Percentiles rank a stretch among this genome's conserved stretches.
Conservation (phyloP, 441 rosid species). For the Erodium texanum region DNA sequence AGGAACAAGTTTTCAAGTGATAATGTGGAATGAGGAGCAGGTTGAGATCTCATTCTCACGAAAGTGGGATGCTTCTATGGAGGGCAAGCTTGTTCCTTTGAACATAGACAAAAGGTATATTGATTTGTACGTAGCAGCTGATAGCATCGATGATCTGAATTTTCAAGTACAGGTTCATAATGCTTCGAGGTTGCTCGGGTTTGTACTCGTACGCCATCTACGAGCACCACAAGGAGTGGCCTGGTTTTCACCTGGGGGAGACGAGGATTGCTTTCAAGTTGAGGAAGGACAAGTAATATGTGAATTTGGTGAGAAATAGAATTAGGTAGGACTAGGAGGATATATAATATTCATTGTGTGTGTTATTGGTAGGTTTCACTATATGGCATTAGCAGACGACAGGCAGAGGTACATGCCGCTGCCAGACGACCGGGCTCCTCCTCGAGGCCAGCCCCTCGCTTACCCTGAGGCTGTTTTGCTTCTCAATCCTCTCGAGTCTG, state of each 20-base stretch:
- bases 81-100: conserved; percentile 37
- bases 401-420: conserved; percentile 26
- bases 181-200: conserved; percentile 74
- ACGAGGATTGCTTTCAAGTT: conserved; percentile 76
- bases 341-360: too few relatives aligned
- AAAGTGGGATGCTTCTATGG: conserved; percentile 38
- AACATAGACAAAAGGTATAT: conserved; percentile 39
- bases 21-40: conserved; percentile 38
- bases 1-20: conserved; percentile 32
- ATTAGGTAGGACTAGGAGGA: too few relatives aligned
- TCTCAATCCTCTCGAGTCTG: conserved; percentile 17
- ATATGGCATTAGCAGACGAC: conserved; percentile 22
- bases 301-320: too few relatives aligned
- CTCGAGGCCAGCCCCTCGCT: conserved; percentile 21
- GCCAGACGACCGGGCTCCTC: conserved; percentile 18
- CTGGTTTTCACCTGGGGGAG: conserved; percentile 61
- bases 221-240: conserved; percentile 67
- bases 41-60: conserved; percentile 42
- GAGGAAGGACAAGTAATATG: conserved; percentile 67
- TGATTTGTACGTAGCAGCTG: too few relatives aligned
- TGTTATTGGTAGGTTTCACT: conserved; percentile 18
- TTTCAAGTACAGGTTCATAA: conserved; percentile 37
- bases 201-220: conserved; percentile 68
- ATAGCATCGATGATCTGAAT: too few relatives aligned
- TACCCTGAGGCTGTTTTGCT: conserved; percentile 23